phyloP scores from a whole-genome alignment of 2,329 filamentous ascomycete species.

The Aspergillus quadrilineatus region DNA sequence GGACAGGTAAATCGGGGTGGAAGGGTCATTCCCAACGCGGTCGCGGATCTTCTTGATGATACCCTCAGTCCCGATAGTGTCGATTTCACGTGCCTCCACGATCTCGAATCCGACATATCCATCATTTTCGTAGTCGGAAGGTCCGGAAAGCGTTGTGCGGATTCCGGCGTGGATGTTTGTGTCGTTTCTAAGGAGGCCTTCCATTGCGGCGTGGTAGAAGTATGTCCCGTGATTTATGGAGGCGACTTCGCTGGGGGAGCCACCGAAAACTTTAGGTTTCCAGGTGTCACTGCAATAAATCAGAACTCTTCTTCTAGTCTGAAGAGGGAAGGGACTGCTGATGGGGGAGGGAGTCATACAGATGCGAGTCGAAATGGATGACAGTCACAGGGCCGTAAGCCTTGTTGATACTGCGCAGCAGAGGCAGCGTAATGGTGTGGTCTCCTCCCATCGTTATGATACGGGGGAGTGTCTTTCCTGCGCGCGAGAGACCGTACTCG shows the following conservation, averaged over 20 bases:
- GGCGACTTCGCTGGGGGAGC: constrained; percentile 72
- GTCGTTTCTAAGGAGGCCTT: constrained; percentile 77
- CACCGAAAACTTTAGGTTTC: constrained; percentile 84
- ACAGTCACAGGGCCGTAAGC: constrained; percentile 68
- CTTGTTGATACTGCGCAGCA: constrained; percentile 59
- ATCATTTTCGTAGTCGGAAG: constrained; percentile 80
- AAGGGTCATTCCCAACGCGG: constrained; percentile 63
- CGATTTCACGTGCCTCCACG: constrained; percentile 71
- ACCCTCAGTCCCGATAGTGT: constrained; percentile 66
- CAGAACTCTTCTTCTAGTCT: too few species aligned
- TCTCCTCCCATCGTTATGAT: constrained; percentile 68
- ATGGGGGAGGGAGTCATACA: constrained; percentile 32
- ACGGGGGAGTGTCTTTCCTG: constrained; percentile 73
- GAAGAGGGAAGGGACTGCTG: constrained; percentile 12
- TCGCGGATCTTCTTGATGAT: constrained; percentile 77
- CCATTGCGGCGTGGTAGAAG: constrained; percentile 78
- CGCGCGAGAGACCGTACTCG: constrained; percentile 66
- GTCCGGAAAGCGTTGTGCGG: constrained; percentile 74
- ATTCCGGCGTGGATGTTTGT: constrained; percentile 87
- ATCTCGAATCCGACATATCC: constrained; percentile 83
- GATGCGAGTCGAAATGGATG: constrained; percentile 63
- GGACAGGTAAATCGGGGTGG: constrained; percentile 73
- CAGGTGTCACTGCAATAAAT: constrained; percentile 52
- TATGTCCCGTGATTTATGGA: constrained; percentile 85
- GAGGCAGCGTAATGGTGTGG: constrained; percentile 47